Evolutionary conservation across 805 yeast genomes (phyloP).

Genomic region (Metschnikowia cerradonensis): DNA sequence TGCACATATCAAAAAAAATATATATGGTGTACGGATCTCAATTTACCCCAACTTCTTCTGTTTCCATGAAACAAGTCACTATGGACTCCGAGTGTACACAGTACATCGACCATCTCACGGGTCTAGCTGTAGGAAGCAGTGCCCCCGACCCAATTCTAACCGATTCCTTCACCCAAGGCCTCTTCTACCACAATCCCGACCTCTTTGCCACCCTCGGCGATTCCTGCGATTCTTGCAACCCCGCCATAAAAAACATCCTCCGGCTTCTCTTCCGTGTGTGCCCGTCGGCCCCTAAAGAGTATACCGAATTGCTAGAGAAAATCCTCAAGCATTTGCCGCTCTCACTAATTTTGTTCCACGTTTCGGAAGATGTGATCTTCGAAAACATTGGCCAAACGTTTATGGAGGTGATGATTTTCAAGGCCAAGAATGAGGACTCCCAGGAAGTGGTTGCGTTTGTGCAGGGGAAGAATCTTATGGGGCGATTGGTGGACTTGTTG

Average conservation of each 20-base stretch:
- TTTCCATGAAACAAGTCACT: not conserved
- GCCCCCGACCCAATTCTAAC: constrained; percentile 3
- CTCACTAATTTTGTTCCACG: constrained; percentile 5
- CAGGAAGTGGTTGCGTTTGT: not conserved
- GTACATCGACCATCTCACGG: constrained; percentile 7
- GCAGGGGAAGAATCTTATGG: not conserved
- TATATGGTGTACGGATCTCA: not conserved
- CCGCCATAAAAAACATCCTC: constrained; percentile 10
- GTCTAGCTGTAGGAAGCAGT: constrained; percentile 2
- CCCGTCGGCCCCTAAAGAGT: constrained; percentile 1
- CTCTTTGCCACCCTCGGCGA: constrained; percentile 3
- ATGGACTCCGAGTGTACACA: constrained; percentile 6
- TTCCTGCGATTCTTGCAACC: constrained; percentile 6
- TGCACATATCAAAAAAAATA: too few species aligned
- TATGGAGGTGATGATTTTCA: not conserved
- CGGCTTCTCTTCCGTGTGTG: constrained; percentile 8
- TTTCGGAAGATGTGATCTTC: constrained; percentile 6
- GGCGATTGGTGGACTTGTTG: not conserved
- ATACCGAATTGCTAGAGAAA: constrained; percentile 5
- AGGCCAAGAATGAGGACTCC: not conserved
- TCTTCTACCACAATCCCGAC: constrained; percentile 6
- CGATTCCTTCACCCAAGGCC: constrained; percentile 5
- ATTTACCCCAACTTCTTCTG: too few species aligned
- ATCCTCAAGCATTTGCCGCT: constrained; percentile 8
- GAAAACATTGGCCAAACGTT: not conserved